Evolutionary conservation across 2,329 filamentous ascomycete species (phyloP).

Genomic region (Exophiala alcalophila): DNA sequence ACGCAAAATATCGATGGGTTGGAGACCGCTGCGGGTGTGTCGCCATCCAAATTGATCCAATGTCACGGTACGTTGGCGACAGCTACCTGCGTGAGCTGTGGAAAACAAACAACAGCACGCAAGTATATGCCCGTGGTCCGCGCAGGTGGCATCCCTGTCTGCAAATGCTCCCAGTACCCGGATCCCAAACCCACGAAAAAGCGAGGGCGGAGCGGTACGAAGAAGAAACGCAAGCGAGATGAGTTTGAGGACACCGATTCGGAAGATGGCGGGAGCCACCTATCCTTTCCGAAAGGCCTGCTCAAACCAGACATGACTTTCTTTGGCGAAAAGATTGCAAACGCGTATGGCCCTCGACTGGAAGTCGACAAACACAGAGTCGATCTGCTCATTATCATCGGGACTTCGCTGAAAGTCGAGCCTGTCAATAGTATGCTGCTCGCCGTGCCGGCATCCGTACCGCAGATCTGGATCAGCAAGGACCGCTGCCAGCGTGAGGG

Average conservation of each 20-base stretch:
- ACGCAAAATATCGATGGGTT: slow-evolving; percentile 99
- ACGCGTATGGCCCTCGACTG: slow-evolving; percentile 76
- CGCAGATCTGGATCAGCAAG: slow-evolving; percentile 74
- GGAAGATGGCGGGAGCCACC: slow-evolving; percentile 57
- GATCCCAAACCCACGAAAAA: slow-evolving; percentile 8
- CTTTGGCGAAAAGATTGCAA: slow-evolving; percentile 86
- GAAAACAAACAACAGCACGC: slow-evolving; percentile 69
- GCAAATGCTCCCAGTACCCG: slow-evolving; percentile 39
- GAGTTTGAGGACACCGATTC: slow-evolving; percentile 24
- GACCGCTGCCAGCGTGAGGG: slow-evolving; percentile 48
- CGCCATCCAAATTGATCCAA: slow-evolving; percentile 79
- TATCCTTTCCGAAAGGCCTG: slow-evolving; percentile 67
- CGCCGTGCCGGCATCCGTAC: slow-evolving; percentile 72
- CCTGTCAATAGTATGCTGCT: slow-evolving; percentile 90
- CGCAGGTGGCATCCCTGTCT: slow-evolving; percentile 72
- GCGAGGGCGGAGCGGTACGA: slow-evolving; percentile 13
- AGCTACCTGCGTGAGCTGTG: slow-evolving; percentile 82
- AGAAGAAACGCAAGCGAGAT: slow-evolving; percentile 30
- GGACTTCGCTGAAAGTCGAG: slow-evolving; percentile 91
- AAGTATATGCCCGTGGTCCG: slow-evolving; percentile 76
- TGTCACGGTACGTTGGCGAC: slow-evolving; percentile 96
- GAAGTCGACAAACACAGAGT: slow-evolving; percentile 74
- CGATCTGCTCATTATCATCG: slow-evolving; percentile 92
- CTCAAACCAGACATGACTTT: slow-evolving; percentile 88
- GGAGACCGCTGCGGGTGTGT: slow-evolving; percentile 80